Evolutionary conservation across 805 yeast genomes (phyloP), one percentile per base, ranked within the genome.

Genomic region (Kuraishia molischiana): DNA sequence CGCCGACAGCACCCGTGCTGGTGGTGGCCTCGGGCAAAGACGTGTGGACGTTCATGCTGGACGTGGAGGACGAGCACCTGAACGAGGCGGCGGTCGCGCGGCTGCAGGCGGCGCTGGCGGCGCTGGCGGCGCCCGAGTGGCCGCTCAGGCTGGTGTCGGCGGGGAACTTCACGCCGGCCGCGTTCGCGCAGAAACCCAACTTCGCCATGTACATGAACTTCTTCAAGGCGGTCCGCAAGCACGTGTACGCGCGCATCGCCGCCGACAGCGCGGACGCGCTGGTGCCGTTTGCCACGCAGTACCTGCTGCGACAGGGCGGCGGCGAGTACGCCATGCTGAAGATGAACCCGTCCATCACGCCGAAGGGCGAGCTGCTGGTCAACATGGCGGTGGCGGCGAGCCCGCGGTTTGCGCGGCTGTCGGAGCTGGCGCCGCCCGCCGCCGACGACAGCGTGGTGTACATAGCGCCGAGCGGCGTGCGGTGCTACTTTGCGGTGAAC

Each of bases 401-500:
- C 4, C 37, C 45, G 6, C 35, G 41, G 5, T 48, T 51, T 13
- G 47, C 47, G 39, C 50, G 46, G 28, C 37, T 53, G 1, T 40
- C 56, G 2, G 39, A 34, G 11, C 43, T 35, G 10, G 8, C 10
- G 13, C 31, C 31, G 40, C 18, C 51, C 42, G 37, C 51, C 35
- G 52, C 61, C 38, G 44, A 46, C 17, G 51, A 51, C 5, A 58
- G 58, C 47, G 73, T 70, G 1, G 43, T 73, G 2, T 73, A 74
- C 43, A 42, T 75, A 22, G 72, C 71, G 14, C 81, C 81, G 1
- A 69, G 77, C 8, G 79, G 77, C 1, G 72, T 73, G 10, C 56
- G 78, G 34, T 69, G 69, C 29, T 62, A 63, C 24, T 50, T 69
- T 4, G 61, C 66, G 0, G 47, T 46, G 10, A 58, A 61, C 3